Base-by-base conservation (phyloP, 176 grass and related monocot genomes). In the Microstegium vimineum region DNA sequence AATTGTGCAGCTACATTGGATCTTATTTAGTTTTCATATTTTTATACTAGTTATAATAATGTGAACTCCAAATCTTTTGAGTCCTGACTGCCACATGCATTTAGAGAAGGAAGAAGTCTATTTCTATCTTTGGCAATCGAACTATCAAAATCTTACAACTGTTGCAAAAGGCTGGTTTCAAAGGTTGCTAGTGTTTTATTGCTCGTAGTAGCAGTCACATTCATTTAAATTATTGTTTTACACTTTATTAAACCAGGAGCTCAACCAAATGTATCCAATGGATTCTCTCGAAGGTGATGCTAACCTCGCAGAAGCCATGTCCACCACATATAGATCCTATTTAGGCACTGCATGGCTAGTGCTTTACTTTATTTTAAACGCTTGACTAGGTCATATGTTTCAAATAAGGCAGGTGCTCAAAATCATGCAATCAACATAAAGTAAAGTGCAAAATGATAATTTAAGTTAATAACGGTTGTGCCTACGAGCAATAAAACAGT, bases 11-110 rank as follows among this genome's bases (percentile, higher is more conserved):
- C 43, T 26, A 34, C 59, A 3, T 33, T 64, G 5, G n/a, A 69
- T 69, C 46, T 77, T 43, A 69, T 76, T 60, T 69, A 26, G 11
- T 76, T 74, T 25, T 63, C 71, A 61, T 62, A 35, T 45, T 27
- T 59, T 27, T 36, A 17, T 89, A 28, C 41, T 62, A 84, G 69
- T 25, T 74, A 74, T 77, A 46, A 63, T 52, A 37, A 62, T 37
- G 11, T 76, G 57, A 42, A 82, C 11, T 71, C 40, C 77, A n/a
- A 83, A 41, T 80, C 38, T 8, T 65, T 38, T 34, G 1, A 20
- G 22, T 35, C 62, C 47, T 10, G 63, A 28, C 16, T 70, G 47
- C 49, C 35, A 84, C 54, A 75, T 85, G 36, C 46, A 71, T 77
- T 62, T 84, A 6, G 46, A 79, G 20, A 56, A 52, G 17, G 49